Evolutionary conservation across 768 basidiomycete species (phyloP), one percentile per base, ranked within the genome.

Genomic region (Zangia roseola): DNA sequence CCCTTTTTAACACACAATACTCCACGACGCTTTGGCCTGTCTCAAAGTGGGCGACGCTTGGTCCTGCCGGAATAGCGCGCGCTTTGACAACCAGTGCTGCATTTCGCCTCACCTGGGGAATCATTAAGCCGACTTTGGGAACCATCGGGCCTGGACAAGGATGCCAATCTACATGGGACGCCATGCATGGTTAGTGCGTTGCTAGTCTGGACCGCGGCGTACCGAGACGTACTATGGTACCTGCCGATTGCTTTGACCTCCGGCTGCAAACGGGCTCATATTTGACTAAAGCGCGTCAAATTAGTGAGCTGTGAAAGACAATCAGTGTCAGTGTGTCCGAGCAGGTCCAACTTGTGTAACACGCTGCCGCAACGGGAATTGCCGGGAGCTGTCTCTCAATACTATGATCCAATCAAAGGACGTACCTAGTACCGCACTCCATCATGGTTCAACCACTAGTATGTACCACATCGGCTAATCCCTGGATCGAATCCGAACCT

Each of bases 171-270:
- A n/a, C n/a, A n/a, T n/a, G n/a, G n/a, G n/a, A n/a, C n/a, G n/a
- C n/a, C n/a, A n/a, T n/a, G n/a, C n/a, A n/a, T n/a, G n/a, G n/a
- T n/a, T n/a, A n/a, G n/a, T n/a, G n/a, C n/a, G n/a, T n/a, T n/a
- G n/a, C n/a, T n/a, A n/a, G n/a, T n/a, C n/a, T n/a, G n/a, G n/a
- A n/a, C n/a, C n/a, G n/a, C n/a, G n/a, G n/a, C n/a, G n/a, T n/a
- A n/a, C n/a, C n/a, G n/a, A n/a, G 38, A 28, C 24, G 37, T 31
- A 38, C 7, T 35, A 35, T 49, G 58, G 51, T 37, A 47, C 35
- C 21, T 47, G 47, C 59, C 59, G 50, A 37, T 61, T 61, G 59
- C 58, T 57, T 59, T 59, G 51, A 57, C n/a, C 48, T 41, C 35
- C 40, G 45, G 48, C 30, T 37, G n/a, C 43, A 45, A 43, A 47